phyloP scores from a whole-genome alignment of 139 green algal genomes.

The Chlorella sp. region DNA sequence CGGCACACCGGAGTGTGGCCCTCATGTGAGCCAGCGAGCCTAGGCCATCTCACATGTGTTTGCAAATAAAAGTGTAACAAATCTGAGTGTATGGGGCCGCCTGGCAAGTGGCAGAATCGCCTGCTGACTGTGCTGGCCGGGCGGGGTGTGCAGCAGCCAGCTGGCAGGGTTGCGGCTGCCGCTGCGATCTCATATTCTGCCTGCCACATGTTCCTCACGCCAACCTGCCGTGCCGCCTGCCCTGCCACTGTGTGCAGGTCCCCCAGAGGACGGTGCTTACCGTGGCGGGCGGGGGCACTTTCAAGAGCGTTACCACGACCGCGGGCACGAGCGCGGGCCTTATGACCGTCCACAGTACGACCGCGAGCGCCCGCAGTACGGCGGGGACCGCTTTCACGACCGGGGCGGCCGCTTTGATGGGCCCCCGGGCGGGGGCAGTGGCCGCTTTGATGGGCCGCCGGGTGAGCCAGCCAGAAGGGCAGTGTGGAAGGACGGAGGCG shows the following conservation, averaged over 20 bases:
- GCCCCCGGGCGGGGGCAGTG: too few species aligned
- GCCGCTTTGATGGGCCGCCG: conserved; percentile 8
- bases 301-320: neutral
- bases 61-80: too few species aligned
- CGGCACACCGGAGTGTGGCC: too few species aligned
- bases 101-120: neutral
- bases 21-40: neutral
- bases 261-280: conserved; percentile 20
- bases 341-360: conserved; percentile 11
- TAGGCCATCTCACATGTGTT: neutral
- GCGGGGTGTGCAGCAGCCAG: too few species aligned
- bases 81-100: too few species aligned
- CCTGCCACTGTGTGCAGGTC: neutral
- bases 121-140: too few species aligned
- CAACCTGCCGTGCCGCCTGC: neutral
- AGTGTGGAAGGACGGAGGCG: too few species aligned
- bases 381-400: neutral
- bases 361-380: neutral
- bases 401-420: neutral
- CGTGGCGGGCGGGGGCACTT: neutral
- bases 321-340: conserved; percentile 4
- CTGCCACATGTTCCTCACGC: too few species aligned
- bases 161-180: too few species aligned
- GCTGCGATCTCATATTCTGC: too few species aligned
- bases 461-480: neutral